Evolutionary conservation across 2,329 filamentous ascomycete species (phyloP).

Genomic region (Truncatella angustata): DNA sequence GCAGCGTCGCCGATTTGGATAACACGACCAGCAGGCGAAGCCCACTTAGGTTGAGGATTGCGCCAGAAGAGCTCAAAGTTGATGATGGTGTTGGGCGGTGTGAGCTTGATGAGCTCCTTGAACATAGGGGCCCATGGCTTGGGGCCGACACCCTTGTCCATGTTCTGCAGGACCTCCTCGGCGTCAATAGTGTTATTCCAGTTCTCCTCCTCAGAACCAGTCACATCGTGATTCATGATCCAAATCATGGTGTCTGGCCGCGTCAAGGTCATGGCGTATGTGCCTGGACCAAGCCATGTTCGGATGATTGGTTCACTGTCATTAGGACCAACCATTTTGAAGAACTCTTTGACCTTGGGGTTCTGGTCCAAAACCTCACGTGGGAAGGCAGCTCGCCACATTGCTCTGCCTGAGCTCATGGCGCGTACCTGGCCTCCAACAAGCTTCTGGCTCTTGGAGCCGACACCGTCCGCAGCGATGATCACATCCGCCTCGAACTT

Average conservation of each 20-base stretch:
- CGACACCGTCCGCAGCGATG: constrained; percentile 45
- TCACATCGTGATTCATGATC: constrained; percentile 37
- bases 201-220: constrained; percentile 34
- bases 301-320: constrained; percentile 41
- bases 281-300: constrained; percentile 44
- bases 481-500: constrained; percentile 46
- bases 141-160: constrained; percentile 31
- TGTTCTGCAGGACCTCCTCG: constrained; percentile 34
- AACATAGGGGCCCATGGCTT: constrained; percentile 30
- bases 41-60: constrained; percentile 36
- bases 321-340: constrained; percentile 39
- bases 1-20: constrained; percentile 39
- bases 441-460: constrained; percentile 42
- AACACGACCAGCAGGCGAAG: constrained; percentile 31
- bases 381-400: constrained; percentile 42
- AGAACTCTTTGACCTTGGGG: constrained; percentile 34
- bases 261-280: constrained; percentile 33
- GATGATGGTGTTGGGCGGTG: constrained; percentile 30
- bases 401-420: constrained; percentile 40
- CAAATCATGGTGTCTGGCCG: constrained; percentile 34
- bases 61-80: constrained; percentile 41
- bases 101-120: constrained; percentile 33
- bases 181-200: constrained; percentile 34
- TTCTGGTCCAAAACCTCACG: constrained; percentile 39
- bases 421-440: constrained; percentile 40